Base-by-base conservation (phyloP, 2,329 filamentous ascomycete species). In the Xylogone sp. region DNA sequence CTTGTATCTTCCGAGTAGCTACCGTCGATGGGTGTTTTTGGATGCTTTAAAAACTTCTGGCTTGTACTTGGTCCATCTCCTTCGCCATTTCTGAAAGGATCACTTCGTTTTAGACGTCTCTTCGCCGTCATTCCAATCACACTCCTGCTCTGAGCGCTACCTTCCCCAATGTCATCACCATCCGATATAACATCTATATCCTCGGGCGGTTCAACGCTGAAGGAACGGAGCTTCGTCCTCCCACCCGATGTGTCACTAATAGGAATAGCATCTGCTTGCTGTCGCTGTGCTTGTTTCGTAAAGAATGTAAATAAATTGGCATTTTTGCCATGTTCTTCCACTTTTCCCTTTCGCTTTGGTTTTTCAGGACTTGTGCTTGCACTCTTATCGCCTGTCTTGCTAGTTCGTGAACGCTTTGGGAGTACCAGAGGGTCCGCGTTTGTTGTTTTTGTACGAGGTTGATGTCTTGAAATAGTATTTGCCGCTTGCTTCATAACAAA, bases 221-320 rank as follows among this genome's bases (percentile, higher is more conserved):
- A 66, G 59, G 49, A 65, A 68, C 29, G 71, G 64, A 19, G 71
- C 72, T 51, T 63, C 47, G 51, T 50, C 47, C 47, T 61, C 8
- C 48, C 27, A 43, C 50, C 48, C 39, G 44, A 43, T 34, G 52
- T 49, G 34, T 39, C 34, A 39, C 46, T 20, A 46, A 24, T 56
- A 21, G 9, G 19, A 18, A 12, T 42, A 2, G 51, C 52, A 34
- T 61, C 59, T 18, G 54, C 53, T 46, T 65, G 55, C 49, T 68
- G 65, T 39, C 72, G 75, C 56, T 83, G 78, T 7, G 76, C 76
- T 63, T 86, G 83, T 46, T 75, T 83, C 18, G 81, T 83, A 58
- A 86, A 86, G 18, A 86, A 71, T 0, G 78, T 75, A 60, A 77
- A 72, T 13, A 86, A 70, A 58, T 86, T 77, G 3, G 74, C 80